phyloP scores from a whole-genome alignment of 495 filamentous ascomycete genomes.

The Xylaria intraflava region DNA sequence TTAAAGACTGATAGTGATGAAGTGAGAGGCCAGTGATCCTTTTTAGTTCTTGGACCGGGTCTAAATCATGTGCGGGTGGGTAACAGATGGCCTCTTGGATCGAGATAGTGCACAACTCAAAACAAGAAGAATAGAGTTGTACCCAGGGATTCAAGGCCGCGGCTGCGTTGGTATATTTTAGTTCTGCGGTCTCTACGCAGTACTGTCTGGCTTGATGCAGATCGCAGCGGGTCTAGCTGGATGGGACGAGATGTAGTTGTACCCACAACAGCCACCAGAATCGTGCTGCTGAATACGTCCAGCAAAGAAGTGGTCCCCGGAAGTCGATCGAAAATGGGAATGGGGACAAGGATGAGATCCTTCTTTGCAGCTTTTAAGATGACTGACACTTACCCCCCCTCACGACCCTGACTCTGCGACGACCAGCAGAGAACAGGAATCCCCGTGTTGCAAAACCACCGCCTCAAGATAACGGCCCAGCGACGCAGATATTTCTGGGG shows the following conservation, averaged over 20 bases:
- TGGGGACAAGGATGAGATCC: constrained; percentile 9
- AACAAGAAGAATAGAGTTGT: constrained; percentile 26
- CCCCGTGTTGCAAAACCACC: neutral
- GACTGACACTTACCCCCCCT: constrained; percentile 2
- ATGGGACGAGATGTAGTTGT: constrained; percentile 11
- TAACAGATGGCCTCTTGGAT: constrained; percentile 24
- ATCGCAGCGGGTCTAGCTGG: constrained; percentile 13
- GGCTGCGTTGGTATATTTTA: constrained; percentile 30
- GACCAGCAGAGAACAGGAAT: constrained; percentile 1
- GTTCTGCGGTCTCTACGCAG: constrained; percentile 24
- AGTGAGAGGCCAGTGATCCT: constrained; percentile 20
- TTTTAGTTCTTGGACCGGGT: constrained; percentile 25
- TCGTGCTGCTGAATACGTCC: constrained; percentile 18
- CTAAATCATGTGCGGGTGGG: constrained; percentile 19
- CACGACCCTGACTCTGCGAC: constrained; percentile 11
- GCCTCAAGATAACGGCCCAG: neutral
- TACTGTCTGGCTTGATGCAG: constrained; percentile 19
- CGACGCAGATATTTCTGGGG: neutral
- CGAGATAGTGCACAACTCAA: constrained; percentile 21
- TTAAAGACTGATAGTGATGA: constrained; percentile 15
- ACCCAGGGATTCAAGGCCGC: constrained; percentile 25
- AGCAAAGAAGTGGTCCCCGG: constrained; percentile 13
- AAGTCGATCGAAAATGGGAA: constrained; percentile 6
- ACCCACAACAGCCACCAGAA: constrained; percentile 21
- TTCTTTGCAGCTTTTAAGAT: constrained; percentile 5